Conservation (phyloP, 2,329 filamentous ascomycete species). For the Ophiocordyceps australis region DNA sequence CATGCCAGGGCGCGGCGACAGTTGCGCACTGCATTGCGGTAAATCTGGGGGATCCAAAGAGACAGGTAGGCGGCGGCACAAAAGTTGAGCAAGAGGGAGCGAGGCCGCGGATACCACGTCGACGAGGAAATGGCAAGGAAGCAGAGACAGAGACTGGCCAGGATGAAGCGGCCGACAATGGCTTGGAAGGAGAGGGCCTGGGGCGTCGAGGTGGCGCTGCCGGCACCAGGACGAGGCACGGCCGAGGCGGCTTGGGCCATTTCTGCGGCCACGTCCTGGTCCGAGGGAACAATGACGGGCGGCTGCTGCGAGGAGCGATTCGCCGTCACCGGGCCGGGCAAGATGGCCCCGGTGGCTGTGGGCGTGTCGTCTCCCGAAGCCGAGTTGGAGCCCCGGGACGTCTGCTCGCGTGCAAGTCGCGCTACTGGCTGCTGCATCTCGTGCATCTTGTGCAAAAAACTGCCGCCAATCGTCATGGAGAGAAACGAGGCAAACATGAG, state of each 20-base stretch:
- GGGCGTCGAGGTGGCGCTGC: conserved; percentile 9
- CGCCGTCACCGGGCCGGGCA: conserved; percentile 23
- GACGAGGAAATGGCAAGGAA: conserved; percentile 41
- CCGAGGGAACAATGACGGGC: conserved; percentile 41
- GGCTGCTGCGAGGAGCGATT: conserved; percentile 10
- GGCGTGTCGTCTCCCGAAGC: conserved; percentile 9
- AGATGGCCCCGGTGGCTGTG: conserved; percentile 11
- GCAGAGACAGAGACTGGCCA: conserved; percentile 34
- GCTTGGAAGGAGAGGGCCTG: conserved; percentile 27
- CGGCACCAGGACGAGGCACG: conserved; percentile 10
- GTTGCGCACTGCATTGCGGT: conserved; percentile 77
- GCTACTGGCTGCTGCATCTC: conserved; percentile 37
- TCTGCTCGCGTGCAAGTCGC: conserved; percentile 25
- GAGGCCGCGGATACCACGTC: conserved; percentile 38
- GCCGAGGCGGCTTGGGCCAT: conserved; percentile 26
- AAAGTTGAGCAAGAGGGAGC: conserved; percentile 39
- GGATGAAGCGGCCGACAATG: conserved; percentile 37
- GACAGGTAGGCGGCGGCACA: conserved; percentile 66
- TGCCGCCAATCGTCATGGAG: conserved; percentile 36
- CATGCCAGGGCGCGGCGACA: conserved; percentile 81
- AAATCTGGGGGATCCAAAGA: conserved; percentile 83
- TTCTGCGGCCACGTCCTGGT: conserved; percentile 45
- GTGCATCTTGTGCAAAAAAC: conserved; percentile 41
- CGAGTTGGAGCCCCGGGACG: conserved; percentile 5
- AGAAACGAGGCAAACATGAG: conserved; percentile 33